Evolutionary conservation across 2,329 filamentous ascomycete genomes (phyloP).

Genomic region (Cladosporium oxysporum): DNA sequence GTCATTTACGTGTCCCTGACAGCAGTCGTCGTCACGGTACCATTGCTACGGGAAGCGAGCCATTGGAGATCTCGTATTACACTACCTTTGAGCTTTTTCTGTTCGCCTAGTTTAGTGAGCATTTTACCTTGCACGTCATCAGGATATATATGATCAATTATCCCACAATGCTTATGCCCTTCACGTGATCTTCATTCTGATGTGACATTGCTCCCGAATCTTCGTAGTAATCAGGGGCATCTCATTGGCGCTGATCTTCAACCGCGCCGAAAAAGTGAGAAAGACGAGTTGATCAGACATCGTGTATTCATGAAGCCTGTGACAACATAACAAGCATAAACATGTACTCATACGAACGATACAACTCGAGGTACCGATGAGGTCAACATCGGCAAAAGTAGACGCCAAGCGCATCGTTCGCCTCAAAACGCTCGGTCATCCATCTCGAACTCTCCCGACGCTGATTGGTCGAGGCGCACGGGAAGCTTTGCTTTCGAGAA

Average conservation of each 20-base stretch:
- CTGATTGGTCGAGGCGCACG: not conserved
- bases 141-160: not conserved
- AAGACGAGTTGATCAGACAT: not conserved
- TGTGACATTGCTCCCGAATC: not conserved
- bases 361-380: not conserved
- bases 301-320: not conserved
- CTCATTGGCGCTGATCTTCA: not conserved
- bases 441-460: not conserved
- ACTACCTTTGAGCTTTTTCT: not conserved
- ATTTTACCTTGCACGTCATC: not conserved
- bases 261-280: not conserved
- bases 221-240: not conserved
- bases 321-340: not conserved
- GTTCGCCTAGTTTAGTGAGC: not conserved
- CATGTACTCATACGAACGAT: not conserved
- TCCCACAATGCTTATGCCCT: not conserved
- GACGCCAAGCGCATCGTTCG: constrained; percentile 1
- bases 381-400: not conserved
- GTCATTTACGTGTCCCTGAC: not conserved
- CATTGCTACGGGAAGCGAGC: not conserved
- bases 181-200: not conserved
- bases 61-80: not conserved
- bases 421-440: constrained; percentile 2
- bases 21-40: not conserved
- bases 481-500: not conserved